Conservation (phyloP, 2,329 filamentous ascomycete species). For the Verticillium nubilum region DNA sequence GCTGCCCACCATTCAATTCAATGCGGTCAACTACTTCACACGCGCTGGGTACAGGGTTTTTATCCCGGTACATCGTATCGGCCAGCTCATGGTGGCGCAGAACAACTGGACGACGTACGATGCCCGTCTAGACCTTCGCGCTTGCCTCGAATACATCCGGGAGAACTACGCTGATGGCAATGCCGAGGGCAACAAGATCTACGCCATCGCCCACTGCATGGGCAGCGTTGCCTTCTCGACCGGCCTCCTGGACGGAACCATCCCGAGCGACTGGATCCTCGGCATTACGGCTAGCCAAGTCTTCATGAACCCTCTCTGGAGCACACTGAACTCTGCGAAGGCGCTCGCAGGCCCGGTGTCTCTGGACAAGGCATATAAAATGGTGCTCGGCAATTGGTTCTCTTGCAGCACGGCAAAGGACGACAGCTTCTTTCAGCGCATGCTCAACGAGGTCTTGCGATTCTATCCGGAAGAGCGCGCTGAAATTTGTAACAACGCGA, state of each 20-base stretch:
- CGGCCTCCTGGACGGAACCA: conserved; percentile 57
- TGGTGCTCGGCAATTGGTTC: conserved; percentile 49
- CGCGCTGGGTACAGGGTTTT: conserved; percentile 56
- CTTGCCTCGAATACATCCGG: conserved; percentile 49
- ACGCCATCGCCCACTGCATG: conserved; percentile 59
- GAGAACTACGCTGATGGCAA: conserved; percentile 21
- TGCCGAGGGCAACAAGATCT: conserved; percentile 34
- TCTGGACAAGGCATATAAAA: conserved; percentile 42
- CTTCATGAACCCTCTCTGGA: conserved; percentile 59
- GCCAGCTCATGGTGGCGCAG: conserved; percentile 42
- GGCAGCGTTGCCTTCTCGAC: conserved; percentile 53
- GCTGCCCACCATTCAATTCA: conserved; percentile 56
- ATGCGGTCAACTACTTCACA: conserved; percentile 59
- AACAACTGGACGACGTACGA: conserved; percentile 55
- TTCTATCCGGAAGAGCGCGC: conserved; percentile 47
- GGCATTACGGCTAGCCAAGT: conserved; percentile 57
- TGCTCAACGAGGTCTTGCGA: conserved; percentile 50
- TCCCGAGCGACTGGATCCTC: conserved; percentile 49
- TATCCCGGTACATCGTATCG: conserved; percentile 52
- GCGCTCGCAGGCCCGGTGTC: conserved; percentile 40
- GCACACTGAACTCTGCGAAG: conserved; percentile 50
- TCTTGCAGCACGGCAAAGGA: conserved; percentile 40
- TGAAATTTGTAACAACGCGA: conserved; percentile 57
- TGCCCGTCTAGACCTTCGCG: conserved; percentile 52
- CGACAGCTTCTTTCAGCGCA: conserved; percentile 42